Conservation (phyloP, 768 basidiomycete species). For the Pilatotrama ljubarskyi region DNA sequence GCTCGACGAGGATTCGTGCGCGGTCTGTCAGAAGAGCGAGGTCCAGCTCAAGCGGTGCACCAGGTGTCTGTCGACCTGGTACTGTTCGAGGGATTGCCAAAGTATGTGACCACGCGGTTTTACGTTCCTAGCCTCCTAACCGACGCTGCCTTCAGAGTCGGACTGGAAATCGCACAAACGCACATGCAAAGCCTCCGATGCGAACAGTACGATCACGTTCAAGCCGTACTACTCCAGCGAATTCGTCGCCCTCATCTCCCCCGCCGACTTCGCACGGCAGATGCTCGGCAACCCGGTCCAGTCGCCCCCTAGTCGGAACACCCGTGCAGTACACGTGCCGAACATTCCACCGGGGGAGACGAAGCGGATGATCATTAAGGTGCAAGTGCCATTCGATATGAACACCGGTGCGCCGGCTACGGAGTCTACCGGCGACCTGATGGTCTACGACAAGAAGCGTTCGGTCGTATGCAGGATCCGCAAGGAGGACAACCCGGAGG, state of each 20-base stretch:
- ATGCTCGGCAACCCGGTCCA: constrained; percentile 30
- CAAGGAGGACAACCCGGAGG: constrained; percentile 33
- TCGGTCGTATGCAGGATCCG: constrained; percentile 49
- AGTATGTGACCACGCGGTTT: constrained; percentile 38
- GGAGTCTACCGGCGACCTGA: constrained; percentile 29
- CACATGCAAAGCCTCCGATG: constrained; percentile 45
- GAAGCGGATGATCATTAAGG: constrained; percentile 53
- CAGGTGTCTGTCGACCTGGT: constrained; percentile 46
- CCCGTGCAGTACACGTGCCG: constrained; percentile 20
- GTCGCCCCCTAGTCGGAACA: constrained; percentile 22
- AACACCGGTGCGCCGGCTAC: neutral
- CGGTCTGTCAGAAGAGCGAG: constrained; percentile 34
- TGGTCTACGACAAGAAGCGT: constrained; percentile 56
- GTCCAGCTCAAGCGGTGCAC: constrained; percentile 43
- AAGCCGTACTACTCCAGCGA: constrained; percentile 41
- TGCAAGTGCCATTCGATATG: constrained; percentile 44
- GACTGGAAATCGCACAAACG: constrained; percentile 53
- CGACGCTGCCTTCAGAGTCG: constrained; percentile 33
- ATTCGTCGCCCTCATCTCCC: constrained; percentile 23
- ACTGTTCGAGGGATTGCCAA: constrained; percentile 59
- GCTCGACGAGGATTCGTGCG: constrained; percentile 47
- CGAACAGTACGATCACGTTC: constrained; percentile 47
- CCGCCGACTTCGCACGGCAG: constrained; percentile 33
- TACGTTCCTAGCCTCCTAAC: neutral
- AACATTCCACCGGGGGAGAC: constrained; percentile 26